Base-by-base conservation (phyloP, 2,329 filamentous ascomycete genomes). In the Trichoderma sp. region DNA sequence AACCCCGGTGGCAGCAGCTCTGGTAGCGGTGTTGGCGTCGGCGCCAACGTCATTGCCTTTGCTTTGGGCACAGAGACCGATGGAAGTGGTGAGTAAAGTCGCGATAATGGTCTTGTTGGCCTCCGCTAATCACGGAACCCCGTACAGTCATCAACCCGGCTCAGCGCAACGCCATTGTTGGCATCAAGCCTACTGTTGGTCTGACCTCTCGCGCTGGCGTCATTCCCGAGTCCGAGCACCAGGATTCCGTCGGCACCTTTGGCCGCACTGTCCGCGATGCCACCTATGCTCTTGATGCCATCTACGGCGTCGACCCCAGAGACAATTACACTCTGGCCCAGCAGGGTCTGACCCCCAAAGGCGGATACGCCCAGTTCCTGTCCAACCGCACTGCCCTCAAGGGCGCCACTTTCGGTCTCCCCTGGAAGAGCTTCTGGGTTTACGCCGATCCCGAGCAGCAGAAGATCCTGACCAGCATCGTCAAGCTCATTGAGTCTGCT, bases 141-240 rank as follows among this genome's bases (percentile, higher is more conserved):
- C 5, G 7, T 8, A 31, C 29, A 81, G 84, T 94, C 19, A 92
- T 93, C 75, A 89, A 88, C 76, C 92, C 92, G 0, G 90, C 91
- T 0, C 86, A 90, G 76, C 82, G 89, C 5, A 92, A 91, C 75
- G 85, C 83, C 2, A 76, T 94, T 2, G 90, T 93, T 1, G 91
- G 91, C 3, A 86, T 94, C 77, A 94, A 93, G 79, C 91, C 91
- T 1, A 93, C 91, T 1, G 89, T 93, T 6, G 91, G 91, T 0
- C 78, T 92, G 62, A 92, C 90, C 0, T 92, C 90, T 10, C 82
- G 90, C 19, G 83, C 80, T 24, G 87, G 84, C 21, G 85, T 90
- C 33, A 84, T 94, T 40, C 92, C 91, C 0, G 89, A 91, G 74
- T 87, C 84, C 13, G 81, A 86, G 68, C 87, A 91, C 73, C 89